These are phyloP conservation scores for Cladosporium sp. DNA, from an alignment of 2,329 filamentous ascomycete genomes.

Conservation along the genomic window DNA sequence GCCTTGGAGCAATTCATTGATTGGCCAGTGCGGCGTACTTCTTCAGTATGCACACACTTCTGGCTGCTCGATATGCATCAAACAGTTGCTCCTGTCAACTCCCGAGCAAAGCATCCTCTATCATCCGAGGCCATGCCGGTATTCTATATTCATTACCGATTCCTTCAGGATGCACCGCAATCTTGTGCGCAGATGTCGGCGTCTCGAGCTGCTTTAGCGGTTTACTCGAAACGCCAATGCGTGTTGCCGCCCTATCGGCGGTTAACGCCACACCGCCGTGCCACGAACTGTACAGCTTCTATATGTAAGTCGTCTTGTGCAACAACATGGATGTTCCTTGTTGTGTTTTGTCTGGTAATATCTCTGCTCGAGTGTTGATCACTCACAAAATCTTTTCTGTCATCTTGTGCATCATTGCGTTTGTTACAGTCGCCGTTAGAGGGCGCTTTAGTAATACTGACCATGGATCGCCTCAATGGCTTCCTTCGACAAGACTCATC, in stretches of 20 bases:
- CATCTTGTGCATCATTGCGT: background rate
- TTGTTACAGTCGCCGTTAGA: background rate
- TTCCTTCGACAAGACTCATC: background rate
- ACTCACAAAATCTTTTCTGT: background rate
- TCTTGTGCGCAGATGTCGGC: conserved; percentile 3
- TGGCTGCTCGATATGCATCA: too few species aligned
- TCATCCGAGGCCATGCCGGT: background rate
- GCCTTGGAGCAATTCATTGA: too few species aligned
- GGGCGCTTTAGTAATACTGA: background rate
- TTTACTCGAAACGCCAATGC: conserved; percentile 6
- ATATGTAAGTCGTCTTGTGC: conserved; percentile 5
- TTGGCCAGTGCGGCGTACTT: too few species aligned
- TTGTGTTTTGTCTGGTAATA: background rate
- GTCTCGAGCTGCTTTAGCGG: conserved; percentile 7
- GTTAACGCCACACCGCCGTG: conserved; percentile 7
- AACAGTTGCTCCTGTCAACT: background rate
- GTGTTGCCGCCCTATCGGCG: conserved; percentile 8
- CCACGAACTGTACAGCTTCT: background rate
- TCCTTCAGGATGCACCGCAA: background rate
- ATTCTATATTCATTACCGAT: background rate
- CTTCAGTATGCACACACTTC: too few species aligned
- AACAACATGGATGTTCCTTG: conserved; percentile 1
- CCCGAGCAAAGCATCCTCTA: background rate
- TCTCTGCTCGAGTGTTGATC: background rate
- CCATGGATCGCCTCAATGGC: conserved; percentile 4